phyloP scores from a whole-genome alignment of 805 yeast genomes.

The Wickerhamiella bombiphila region DNA sequence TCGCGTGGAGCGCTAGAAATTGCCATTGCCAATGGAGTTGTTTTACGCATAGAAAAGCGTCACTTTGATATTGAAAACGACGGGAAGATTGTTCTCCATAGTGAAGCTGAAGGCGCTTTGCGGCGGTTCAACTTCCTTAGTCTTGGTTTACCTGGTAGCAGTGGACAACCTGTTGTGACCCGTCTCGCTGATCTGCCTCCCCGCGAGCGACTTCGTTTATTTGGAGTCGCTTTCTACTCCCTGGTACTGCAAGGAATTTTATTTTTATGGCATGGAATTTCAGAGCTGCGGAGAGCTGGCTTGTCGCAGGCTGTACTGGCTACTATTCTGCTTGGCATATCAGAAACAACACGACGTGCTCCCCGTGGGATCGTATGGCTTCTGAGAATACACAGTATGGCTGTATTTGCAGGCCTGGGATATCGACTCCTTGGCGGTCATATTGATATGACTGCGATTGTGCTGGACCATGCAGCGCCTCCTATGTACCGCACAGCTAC shows the following conservation, averaged over 20 bases:
- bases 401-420: not conserved
- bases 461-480: not conserved
- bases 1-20: not conserved
- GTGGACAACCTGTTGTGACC: not conserved
- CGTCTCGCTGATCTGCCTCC: not conserved
- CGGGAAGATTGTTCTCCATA: not conserved
- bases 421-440: not conserved
- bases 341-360: not conserved
- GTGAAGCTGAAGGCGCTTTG: not conserved
- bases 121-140: not conserved
- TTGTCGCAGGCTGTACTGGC: not conserved
- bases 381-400: not conserved
- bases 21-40: not conserved
- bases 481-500: not conserved
- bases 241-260: not conserved
- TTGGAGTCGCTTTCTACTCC: not conserved
- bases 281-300: not conserved
- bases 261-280: too few relatives aligned
- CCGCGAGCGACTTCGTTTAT: not conserved
- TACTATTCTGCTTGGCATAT: not conserved
- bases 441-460: not conserved
- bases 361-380: not conserved
- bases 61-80: not conserved
- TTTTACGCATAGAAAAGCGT: not conserved
- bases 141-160: too few relatives aligned